phyloP scores from a whole-genome alignment of 805 yeast genomes.

The Starmerella tilneyi region DNA sequence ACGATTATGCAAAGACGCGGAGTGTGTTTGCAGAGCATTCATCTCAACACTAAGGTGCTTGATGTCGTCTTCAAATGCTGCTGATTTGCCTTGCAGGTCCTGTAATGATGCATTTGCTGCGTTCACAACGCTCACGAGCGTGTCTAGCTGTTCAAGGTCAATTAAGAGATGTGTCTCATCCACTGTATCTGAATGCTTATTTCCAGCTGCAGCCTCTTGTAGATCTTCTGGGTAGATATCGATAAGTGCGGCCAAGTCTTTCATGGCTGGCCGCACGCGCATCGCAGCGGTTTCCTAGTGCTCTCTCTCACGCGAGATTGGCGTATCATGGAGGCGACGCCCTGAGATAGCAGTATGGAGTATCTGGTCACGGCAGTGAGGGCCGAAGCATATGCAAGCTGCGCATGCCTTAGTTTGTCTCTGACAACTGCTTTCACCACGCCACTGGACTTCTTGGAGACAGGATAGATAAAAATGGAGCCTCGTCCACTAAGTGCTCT shows the following conservation, averaged over 20 bases:
- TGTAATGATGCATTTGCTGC: conserved; percentile 2
- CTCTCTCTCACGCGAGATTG: neutral
- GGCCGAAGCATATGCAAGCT: no score
- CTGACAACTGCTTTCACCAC: neutral
- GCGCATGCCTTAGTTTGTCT: neutral
- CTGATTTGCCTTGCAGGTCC: conserved; percentile 12
- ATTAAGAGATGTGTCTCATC: conserved; percentile 10
- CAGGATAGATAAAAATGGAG: neutral
- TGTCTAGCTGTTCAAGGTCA: conserved; percentile 2
- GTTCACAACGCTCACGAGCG: conserved; percentile 6
- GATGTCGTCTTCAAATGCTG: conserved; percentile 47
- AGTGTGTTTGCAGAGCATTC: conserved; percentile 48
- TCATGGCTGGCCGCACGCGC: conserved; percentile 1
- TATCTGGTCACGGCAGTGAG: no score
- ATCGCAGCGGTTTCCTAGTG: neutral
- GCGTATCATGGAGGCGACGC: conserved; percentile 1
- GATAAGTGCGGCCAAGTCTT: conserved; percentile 9
- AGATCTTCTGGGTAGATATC: conserved; percentile 2
- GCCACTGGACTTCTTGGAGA: no score
- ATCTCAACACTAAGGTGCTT: conserved; percentile 48
- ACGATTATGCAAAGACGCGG: conserved; percentile 40
- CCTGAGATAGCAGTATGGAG: no score
- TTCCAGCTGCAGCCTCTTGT: neutral
- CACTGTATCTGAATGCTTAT: neutral
- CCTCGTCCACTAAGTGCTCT: conserved; percentile 9